These are phyloP conservation scores for Leptodontidium sp. DNA, from an alignment of 2,329 filamentous ascomycete species.

Conservation along the genomic window DNA sequence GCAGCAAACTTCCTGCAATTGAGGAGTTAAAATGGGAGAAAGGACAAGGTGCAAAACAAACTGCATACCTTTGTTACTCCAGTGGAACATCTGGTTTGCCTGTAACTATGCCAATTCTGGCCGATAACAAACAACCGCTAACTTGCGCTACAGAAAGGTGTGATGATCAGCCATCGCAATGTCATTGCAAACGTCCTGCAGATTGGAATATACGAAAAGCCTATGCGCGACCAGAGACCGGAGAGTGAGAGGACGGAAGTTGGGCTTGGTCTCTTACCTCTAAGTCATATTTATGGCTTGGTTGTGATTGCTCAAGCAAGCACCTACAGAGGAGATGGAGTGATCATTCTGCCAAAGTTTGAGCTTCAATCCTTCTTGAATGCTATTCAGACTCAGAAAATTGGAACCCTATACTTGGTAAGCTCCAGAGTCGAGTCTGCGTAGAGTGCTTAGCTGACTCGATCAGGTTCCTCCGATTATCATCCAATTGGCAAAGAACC, in stretches of 20 bases:
- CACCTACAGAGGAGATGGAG: constrained; percentile 75
- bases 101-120: constrained; percentile 55
- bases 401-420: constrained; percentile 72
- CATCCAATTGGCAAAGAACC: constrained; percentile 75
- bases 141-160: constrained; percentile 68
- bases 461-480: constrained; percentile 81
- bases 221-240: constrained; percentile 61
- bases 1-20: constrained; percentile 60
- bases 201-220: constrained; percentile 53
- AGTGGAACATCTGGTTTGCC: constrained; percentile 61
- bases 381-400: constrained; percentile 73
- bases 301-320: constrained; percentile 73
- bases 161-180: constrained; percentile 85
- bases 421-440: constrained; percentile 37
- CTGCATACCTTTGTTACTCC: constrained; percentile 81
- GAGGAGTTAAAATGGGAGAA: constrained; percentile 65
- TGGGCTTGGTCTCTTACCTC: constrained; percentile 78
- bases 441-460: not conserved
- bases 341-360: constrained; percentile 78
- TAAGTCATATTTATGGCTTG: constrained; percentile 85
- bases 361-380: constrained; percentile 71
- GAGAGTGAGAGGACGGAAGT: constrained; percentile 35
- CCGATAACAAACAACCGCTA: not conserved
- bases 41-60: constrained; percentile 72
- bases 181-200: constrained; percentile 75